phyloP scores from a whole-genome alignment of 495 filamentous ascomycete species.

The Aspergillus egyptiacus region DNA sequence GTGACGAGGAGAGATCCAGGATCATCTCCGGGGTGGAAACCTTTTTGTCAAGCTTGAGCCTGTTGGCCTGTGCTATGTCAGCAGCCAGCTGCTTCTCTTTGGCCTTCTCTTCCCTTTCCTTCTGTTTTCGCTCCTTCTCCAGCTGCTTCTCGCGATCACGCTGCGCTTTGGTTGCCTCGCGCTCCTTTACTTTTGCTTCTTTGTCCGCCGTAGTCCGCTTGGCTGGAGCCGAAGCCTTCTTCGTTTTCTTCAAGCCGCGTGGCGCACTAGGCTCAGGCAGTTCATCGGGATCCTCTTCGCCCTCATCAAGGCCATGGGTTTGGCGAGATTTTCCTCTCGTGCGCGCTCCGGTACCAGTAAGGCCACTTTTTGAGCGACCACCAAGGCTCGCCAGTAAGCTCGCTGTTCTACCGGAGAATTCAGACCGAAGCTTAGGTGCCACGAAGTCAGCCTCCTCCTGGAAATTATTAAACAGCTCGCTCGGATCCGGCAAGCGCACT shows the following conservation, averaged over 20 bases:
- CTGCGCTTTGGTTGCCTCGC: constrained; percentile 38
- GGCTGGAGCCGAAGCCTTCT: constrained; percentile 17
- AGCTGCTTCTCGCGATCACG: constrained; percentile 42
- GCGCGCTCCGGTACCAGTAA: background rate
- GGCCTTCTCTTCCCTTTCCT: constrained; percentile 50
- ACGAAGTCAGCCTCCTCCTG: background rate
- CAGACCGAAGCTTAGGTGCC: constrained; percentile 16
- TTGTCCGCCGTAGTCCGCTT: constrained; percentile 38
- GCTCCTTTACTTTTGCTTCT: constrained; percentile 52
- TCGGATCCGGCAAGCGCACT: constrained; percentile 24
- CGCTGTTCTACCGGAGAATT: constrained; percentile 34
- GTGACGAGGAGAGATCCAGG: constrained; percentile 58
- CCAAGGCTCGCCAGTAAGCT: constrained; percentile 32
- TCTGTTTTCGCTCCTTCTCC: constrained; percentile 46
- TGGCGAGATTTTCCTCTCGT: constrained; percentile 5
- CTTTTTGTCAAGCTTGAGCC: constrained; percentile 69
- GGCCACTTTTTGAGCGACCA: constrained; percentile 8
- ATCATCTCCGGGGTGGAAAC: constrained; percentile 76
- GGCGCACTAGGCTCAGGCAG: constrained; percentile 18
- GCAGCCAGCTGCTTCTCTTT: constrained; percentile 60
- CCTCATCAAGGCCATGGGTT: constrained; percentile 3
- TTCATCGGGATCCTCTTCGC: constrained; percentile 23
- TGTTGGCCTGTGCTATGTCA: constrained; percentile 71
- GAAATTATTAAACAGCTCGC: constrained; percentile 22
- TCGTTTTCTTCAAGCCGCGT: constrained; percentile 8